Conservation (phyloP, 2,329 filamentous ascomycete species). For the Talaromyces sp. region DNA sequence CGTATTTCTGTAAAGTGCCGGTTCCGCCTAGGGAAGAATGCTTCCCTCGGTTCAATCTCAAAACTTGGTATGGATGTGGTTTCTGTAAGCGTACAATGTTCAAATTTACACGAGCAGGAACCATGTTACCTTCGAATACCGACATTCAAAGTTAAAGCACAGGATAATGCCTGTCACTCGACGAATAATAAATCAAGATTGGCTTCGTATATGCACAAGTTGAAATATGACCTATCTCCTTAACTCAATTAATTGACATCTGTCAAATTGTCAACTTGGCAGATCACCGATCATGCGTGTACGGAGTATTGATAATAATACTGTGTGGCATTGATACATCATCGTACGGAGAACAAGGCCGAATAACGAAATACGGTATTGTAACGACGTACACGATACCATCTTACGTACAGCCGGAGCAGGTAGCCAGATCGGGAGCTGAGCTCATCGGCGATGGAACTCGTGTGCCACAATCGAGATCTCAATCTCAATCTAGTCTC, state of each 20-base stretch:
- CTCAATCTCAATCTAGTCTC: conserved; percentile 14
- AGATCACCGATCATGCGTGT: background rate
- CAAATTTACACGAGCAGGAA: background rate
- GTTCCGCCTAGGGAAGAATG: background rate
- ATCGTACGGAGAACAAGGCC: background rate
- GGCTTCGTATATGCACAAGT: background rate
- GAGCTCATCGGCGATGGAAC: conserved; percentile 8
- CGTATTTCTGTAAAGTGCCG: background rate
- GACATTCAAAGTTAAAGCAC: background rate
- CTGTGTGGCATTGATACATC: conserved; percentile 1
- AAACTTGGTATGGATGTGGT: background rate
- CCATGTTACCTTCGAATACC: background rate
- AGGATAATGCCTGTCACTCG: background rate
- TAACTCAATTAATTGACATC: background rate
- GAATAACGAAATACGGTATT: background rate
- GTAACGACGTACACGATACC: background rate
- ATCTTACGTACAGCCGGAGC: background rate
- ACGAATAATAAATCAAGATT: background rate
- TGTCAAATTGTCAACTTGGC: background rate
- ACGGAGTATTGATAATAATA: background rate
- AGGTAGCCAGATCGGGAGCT: conserved; percentile 11
- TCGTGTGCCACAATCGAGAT: conserved; percentile 18
- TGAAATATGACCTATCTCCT: conserved; percentile 1
- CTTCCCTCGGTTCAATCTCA: background rate
- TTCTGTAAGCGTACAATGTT: background rate